These are phyloP conservation scores for Dichomitus squalens DNA, from an alignment of 1,284 basidiomycete genomes.

Conservation along the genomic window DNA sequence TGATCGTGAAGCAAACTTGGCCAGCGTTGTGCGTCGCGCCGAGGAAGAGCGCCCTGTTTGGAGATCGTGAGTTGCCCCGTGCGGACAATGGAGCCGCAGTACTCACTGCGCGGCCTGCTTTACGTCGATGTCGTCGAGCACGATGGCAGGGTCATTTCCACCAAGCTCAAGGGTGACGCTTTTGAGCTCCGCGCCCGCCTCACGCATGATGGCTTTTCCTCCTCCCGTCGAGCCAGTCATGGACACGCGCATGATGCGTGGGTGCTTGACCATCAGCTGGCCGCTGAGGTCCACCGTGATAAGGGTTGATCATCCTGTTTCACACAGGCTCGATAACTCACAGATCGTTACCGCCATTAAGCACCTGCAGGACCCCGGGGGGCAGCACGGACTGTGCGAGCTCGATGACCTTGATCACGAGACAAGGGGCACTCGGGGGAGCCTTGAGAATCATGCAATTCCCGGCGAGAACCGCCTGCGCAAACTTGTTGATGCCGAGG, in stretches of 20 bases:
- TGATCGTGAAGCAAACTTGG: conserved; percentile 19
- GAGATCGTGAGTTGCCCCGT: background rate
- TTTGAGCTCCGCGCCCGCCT: conserved; percentile 15
- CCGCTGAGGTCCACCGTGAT: conserved; percentile 6
- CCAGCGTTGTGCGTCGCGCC: conserved; percentile 13
- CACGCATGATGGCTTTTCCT: conserved; percentile 18
- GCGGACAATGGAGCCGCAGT: background rate
- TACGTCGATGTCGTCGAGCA: conserved; percentile 17
- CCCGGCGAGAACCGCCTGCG: conserved; percentile 55
- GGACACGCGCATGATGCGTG: conserved; percentile 17
- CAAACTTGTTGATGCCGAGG: conserved; percentile 55
- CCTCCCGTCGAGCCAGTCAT: conserved; percentile 17
- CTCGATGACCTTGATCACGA: conserved; percentile 19
- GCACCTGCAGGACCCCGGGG: conserved; percentile 19
- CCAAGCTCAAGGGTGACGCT: conserved; percentile 23
- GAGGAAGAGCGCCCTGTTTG: background rate
- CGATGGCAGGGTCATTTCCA: conserved; percentile 24
- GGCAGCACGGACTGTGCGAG: conserved; percentile 20
- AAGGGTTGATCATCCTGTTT: no score
- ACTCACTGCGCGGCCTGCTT: conserved; percentile 18
- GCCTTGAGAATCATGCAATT: conserved; percentile 58
- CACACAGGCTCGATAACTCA: no score
- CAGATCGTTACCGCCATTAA: conserved; percentile 19
- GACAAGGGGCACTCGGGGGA: conserved; percentile 17
- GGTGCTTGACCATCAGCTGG: conserved; percentile 17